Evolutionary conservation across 805 yeast genomes (phyloP).

Genomic region (Candida caryicola): DNA sequence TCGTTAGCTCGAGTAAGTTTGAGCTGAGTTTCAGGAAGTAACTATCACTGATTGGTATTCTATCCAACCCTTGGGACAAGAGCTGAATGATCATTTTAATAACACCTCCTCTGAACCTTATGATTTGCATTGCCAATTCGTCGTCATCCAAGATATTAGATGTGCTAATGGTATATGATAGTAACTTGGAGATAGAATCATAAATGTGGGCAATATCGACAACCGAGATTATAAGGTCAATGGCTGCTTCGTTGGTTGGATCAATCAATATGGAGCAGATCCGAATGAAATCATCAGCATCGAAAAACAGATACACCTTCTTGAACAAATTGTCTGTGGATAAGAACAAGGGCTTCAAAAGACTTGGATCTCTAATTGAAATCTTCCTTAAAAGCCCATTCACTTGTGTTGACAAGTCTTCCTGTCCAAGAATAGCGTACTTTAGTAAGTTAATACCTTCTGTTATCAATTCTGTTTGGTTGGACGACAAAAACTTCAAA

Average conservation of each 20-base stretch:
- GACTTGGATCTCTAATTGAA: conserved; percentile 28
- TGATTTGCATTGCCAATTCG: conserved; percentile 36
- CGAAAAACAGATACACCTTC: conserved; percentile 24
- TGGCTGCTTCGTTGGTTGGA: conserved; percentile 18
- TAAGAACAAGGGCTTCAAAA: conserved; percentile 31
- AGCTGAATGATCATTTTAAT: conserved; percentile 26
- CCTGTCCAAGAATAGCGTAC: conserved; percentile 37
- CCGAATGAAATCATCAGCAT: conserved; percentile 35
- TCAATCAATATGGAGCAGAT: conserved; percentile 24
- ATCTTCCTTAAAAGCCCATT: conserved; percentile 21
- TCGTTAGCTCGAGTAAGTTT: conserved; percentile 30
- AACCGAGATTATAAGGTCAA: conserved; percentile 21
- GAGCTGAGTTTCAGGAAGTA: conserved; percentile 23
- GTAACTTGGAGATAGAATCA: conserved; percentile 23
- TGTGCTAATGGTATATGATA: conserved; percentile 30
- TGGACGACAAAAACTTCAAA: conserved; percentile 33
- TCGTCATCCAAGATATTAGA: conserved; percentile 28
- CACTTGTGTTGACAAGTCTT: conserved; percentile 27
- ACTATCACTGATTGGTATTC: conserved; percentile 35
- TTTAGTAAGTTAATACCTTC: conserved; percentile 40
- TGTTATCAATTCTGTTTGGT: conserved; percentile 22
- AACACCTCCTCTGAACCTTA: conserved; percentile 30
- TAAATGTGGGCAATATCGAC: conserved; percentile 28
- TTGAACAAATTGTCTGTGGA: conserved; percentile 23
- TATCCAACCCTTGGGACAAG: conserved; percentile 23